Evolutionary conservation across 805 yeast species (phyloP).

Genomic region (Schwanniomyces sp.): DNA sequence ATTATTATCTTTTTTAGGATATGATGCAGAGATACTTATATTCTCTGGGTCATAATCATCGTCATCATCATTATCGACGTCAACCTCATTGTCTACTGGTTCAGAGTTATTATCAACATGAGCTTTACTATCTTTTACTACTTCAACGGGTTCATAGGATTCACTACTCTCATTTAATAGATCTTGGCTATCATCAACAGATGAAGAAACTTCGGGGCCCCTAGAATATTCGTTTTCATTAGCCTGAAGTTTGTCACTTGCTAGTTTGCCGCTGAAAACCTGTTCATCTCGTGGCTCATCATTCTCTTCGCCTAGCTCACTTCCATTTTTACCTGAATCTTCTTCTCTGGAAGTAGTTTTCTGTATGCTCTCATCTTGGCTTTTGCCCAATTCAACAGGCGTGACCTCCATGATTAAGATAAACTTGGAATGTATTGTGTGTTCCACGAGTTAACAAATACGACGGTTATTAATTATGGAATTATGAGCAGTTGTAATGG

Average conservation of each 20-base stretch:
- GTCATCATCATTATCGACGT: constrained; percentile 4
- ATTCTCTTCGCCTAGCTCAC: not conserved
- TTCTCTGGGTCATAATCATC: constrained; percentile 11
- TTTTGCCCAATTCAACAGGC: constrained; percentile 5
- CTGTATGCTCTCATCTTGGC: constrained; percentile 7
- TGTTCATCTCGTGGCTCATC: not conserved
- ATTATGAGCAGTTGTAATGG: not conserved
- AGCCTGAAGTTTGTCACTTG: not conserved
- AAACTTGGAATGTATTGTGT: not conserved
- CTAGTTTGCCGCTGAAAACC: not conserved
- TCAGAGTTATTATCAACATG: not conserved
- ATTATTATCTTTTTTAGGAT: not conserved
- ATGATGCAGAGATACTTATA: not conserved
- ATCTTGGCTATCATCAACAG: not conserved
- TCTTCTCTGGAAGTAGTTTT: not conserved
- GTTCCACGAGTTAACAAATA: too few species aligned
- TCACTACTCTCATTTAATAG: not conserved
- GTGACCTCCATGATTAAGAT: constrained; percentile 2
- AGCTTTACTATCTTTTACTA: not conserved
- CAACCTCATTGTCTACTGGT: constrained; percentile 4
- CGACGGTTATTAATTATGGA: not conserved
- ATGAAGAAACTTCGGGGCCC: not conserved
- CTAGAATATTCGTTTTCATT: too few species aligned
- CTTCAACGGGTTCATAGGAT: not conserved
- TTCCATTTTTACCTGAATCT: constrained; percentile 1